These are phyloP conservation scores for Clonostachys sp. DNA, from an alignment of 2,329 filamentous ascomycete species.

Conservation along the genomic window DNA sequence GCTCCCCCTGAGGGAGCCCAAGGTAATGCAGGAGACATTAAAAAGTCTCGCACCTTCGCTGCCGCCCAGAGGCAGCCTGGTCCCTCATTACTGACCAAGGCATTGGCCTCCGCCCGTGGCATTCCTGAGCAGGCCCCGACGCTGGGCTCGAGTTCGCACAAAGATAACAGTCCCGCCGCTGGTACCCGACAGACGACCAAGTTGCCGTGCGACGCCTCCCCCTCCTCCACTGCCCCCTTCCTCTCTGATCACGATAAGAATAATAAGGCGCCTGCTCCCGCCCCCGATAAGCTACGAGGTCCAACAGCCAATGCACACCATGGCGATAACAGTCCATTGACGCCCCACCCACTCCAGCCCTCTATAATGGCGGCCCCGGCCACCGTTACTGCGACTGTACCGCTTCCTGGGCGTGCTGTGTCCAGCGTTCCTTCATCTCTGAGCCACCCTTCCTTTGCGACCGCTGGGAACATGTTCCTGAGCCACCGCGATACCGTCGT, in stretches of 20 bases:
- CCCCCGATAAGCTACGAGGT: constrained; percentile 23
- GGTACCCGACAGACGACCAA: too few species aligned
- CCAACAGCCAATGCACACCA: constrained; percentile 10
- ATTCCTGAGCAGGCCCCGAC: constrained; percentile 22
- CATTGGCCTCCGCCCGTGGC: constrained; percentile 53
- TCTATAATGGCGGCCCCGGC: constrained; percentile 23
- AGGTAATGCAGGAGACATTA: constrained; percentile 20
- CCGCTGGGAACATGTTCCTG: constrained; percentile 28
- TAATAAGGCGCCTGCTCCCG: not conserved
- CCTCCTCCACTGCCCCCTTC: not conserved
- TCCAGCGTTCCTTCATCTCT: constrained; percentile 23
- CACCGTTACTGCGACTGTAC: constrained; percentile 20
- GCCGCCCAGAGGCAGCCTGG: constrained; percentile 40
- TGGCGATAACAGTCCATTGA: constrained; percentile 29
- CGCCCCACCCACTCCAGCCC: constrained; percentile 21
- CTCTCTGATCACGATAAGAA: too few species aligned
- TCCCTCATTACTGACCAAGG: constrained; percentile 52
- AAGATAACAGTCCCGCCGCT: too few species aligned
- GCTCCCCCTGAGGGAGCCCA: constrained; percentile 7
- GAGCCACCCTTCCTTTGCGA: constrained; percentile 18
- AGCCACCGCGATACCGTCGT: constrained; percentile 25
- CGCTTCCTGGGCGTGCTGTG: constrained; percentile 18
- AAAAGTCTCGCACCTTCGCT: constrained; percentile 35
- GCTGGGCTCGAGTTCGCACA: not conserved
- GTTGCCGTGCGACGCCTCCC: too few species aligned